Evolutionary conservation across 176 grass and related monocot genomes (phyloP).

Genomic region (Carex littledalei): DNA sequence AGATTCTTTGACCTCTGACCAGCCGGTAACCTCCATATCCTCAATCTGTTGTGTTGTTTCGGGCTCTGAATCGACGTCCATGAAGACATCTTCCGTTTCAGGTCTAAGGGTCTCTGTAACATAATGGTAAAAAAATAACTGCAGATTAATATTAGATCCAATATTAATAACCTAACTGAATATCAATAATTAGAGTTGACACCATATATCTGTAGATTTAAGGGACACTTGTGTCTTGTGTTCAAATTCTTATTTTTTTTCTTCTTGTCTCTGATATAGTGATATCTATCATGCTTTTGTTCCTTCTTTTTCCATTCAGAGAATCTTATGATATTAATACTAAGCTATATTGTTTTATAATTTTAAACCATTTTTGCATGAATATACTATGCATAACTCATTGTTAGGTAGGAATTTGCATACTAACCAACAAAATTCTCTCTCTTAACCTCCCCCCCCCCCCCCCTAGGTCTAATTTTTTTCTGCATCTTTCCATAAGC

Average conservation of each 20-base stretch:
- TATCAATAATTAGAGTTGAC: background rate
- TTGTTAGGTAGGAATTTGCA: background rate
- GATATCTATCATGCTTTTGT: background rate
- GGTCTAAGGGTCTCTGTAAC: constrained; percentile 52
- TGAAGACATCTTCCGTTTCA: constrained; percentile 76
- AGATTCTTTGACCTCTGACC: constrained; percentile 40
- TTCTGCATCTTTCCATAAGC: background rate
- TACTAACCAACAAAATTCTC: background rate
- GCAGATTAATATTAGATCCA: background rate
- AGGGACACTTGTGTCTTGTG: no score
- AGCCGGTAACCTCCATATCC: constrained; percentile 34
- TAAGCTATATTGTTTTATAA: background rate
- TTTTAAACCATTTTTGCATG: background rate
- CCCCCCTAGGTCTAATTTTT: background rate
- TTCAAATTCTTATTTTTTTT: background rate
- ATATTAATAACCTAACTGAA: background rate
- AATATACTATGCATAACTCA: background rate
- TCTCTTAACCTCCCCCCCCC: background rate
- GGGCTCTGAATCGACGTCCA: constrained; percentile 63
- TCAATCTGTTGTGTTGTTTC: constrained; percentile 26
- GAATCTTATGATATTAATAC: background rate
- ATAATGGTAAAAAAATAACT: constrained; percentile 10
- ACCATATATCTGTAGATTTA: background rate
- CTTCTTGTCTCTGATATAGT: no score
- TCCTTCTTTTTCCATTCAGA: background rate